Evolutionary conservation across 768 basidiomycete genomes (phyloP), one percentile per base, ranked within the genome.

Genomic region (Mycena sanguinolenta): DNA sequence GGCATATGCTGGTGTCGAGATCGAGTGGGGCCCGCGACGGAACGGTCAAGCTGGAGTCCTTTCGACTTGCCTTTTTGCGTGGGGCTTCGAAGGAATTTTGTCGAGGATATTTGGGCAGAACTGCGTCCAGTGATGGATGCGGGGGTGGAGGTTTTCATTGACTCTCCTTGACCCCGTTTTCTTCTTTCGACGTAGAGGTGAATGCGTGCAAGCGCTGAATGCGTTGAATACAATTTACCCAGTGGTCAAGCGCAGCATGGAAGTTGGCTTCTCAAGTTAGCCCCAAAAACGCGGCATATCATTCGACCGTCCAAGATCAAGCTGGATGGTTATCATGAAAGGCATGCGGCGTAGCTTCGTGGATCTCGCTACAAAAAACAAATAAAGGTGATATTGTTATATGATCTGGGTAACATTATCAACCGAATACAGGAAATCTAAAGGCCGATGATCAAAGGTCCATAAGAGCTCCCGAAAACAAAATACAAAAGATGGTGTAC

Each of bases 41-140:
- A 7, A 53, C 55, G 7, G 38, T 42, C 25, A 62, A 63, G 30
- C n/a, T 68, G 42, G 54, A 61, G 25, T 62, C 32, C 10, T 57
- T 62, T 44, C 6, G 25, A 16, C 21, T 68, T 52, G 52, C 60
- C 6, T 58, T 65, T 46, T 23, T 16, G 44, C 52, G 23, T 25
- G 12, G 34, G 27, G n/a, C 12, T 16, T 14, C 27, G 36, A 2
- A 21, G 4, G 25, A 8, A 21, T 36, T n/a, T 3, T n/a, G 28
- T 50, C 13, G 39, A n/a, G n/a, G n/a, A n/a, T n/a, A n/a, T n/a
- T n/a, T n/a, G n/a, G n/a, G n/a, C n/a, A n/a, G n/a, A n/a, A 46
- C 54, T 65, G 12, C 64, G 55, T 6, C 30, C 64, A 10, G 25
- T 65, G 44, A 34, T 19, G 5, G 44, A 58, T 54, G 55, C 42